Percentiles rank a stretch among this genome's conserved stretches.
Conservation (phyloP, 768 basidiomycete genomes). For the Boletus sp. region DNA sequence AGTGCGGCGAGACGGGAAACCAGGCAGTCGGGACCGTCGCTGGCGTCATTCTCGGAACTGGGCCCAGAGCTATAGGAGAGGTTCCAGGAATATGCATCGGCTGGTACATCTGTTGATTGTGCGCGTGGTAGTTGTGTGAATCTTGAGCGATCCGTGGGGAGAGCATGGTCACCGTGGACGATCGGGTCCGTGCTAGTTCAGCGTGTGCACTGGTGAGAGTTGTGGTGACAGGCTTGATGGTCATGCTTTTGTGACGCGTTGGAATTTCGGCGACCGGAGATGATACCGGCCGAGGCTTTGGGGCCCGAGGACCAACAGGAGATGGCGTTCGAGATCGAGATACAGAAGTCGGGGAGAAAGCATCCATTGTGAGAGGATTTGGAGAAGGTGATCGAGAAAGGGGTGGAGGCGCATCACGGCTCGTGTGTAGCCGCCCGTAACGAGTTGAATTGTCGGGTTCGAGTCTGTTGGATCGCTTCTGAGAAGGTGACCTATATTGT, state of each 20-base stretch:
- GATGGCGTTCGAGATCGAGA: slow-evolving; percentile 45
- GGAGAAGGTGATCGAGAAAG: slow-evolving; percentile 33
- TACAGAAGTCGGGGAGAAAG: slow-evolving; percentile 17
- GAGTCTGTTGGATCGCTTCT: slow-evolving; percentile 26
- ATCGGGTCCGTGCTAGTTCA: slow-evolving; percentile 25
- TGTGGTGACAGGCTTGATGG: slow-evolving; percentile 21
- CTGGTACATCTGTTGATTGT: slow-evolving; percentile 32
- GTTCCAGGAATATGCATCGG: slow-evolving; percentile 28
- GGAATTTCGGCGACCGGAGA: slow-evolving; percentile 28
- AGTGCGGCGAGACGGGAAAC: slow-evolving; percentile 13
- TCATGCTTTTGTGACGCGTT: slow-evolving; percentile 32
- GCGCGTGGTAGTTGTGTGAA: slow-evolving; percentile 31
- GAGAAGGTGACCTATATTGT: slow-evolving; percentile 41
- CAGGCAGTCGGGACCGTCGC: slow-evolving; percentile 12
- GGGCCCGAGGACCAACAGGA: slow-evolving; percentile 50
- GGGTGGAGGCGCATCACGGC: slow-evolving; percentile 26
- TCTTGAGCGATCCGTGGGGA: slow-evolving; percentile 24
- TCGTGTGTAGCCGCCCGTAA: slow-evolving; percentile 20
- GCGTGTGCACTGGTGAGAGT: slow-evolving; percentile 15
- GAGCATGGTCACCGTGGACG: slow-evolving; percentile 29
- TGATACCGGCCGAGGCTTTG: slow-evolving; percentile 28
- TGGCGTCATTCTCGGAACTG: slow-evolving; percentile 1
- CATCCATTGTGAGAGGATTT: slow-evolving; percentile 1
- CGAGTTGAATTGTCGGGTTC: slow-evolving; percentile 10
- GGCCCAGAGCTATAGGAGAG: slow-evolving; percentile 9